Evolutionary conservation across 2,329 filamentous ascomycete genomes (phyloP), one percentile per base, ranked within the genome.

Genomic region (Clarireedia homoeocarpa): DNA sequence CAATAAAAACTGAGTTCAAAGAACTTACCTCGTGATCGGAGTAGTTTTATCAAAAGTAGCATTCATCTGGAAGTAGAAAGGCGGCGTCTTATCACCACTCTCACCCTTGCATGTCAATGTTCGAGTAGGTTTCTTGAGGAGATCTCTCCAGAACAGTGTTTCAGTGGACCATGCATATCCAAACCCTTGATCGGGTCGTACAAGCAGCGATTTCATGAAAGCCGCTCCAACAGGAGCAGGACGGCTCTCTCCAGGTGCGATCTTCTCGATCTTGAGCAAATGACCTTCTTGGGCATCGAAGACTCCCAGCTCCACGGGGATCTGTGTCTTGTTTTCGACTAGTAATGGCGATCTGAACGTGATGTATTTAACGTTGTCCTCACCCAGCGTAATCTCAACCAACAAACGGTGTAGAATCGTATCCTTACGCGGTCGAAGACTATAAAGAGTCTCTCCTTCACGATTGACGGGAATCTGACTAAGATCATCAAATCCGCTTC

Each of bases 351-450:
- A 97, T 26, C 94, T 83, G 66, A 99, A 85, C 1, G 91, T 99
- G 67, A 99, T 95, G 69, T 95, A 95, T 74, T 99, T 99, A 73
- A 99, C 89, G 66, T 97, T 97, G 74, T 99, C 92, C 0, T 83
- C 75, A n/a, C 91, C 94, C 24, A 99, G 79, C 53, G 83, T 89
- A 53, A 99, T 87, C 56, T 99, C 94, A 0, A 97, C 91, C 24
- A 97, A 83, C 17, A 99, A 80, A 23, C 91, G 87, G 70, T 99
- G 95, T 61, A 92, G 79, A 2, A 96, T 80, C 57, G 88, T 81
- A 66, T 96, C 88, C 59, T 90, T 86, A 70, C 91, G 89, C 2
- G 95, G 94, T 57, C 89, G 88, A 47, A 99, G 78, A 51, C 87
- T 89, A 73, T 96, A 99, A 23, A 97, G 71, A 48, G 85, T 86